These are phyloP conservation scores for Starmerella bacillaris DNA, from an alignment of 805 yeast genomes.

Conservation along the genomic window DNA sequence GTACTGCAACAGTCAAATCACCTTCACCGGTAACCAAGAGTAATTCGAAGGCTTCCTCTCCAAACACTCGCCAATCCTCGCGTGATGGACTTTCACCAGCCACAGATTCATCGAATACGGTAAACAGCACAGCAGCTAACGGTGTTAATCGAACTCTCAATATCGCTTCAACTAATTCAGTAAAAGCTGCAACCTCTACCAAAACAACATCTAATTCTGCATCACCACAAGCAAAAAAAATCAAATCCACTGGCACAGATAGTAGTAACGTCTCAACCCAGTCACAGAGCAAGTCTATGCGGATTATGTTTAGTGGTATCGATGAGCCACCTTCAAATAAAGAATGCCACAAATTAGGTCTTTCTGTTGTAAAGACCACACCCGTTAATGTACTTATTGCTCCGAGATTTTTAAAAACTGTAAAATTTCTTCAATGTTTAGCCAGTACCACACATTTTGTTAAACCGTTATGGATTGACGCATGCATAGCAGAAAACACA, in stretches of 20 bases:
- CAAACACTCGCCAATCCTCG: no score
- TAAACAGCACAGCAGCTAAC: no score
- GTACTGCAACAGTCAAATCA: neutral
- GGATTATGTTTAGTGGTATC: constrained; percentile 18
- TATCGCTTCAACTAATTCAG: no score
- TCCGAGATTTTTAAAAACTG: constrained; percentile 69
- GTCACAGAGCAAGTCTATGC: constrained; percentile 2
- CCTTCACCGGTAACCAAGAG: neutral
- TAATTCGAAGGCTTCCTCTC: neutral
- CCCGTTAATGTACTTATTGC: constrained; percentile 39
- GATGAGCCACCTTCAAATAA: constrained; percentile 14
- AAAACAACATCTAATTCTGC: neutral
- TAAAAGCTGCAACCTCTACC: neutral
- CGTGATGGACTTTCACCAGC: neutral
- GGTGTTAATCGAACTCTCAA: no score
- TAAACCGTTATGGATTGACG: constrained; percentile 18
- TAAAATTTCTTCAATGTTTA: constrained; percentile 60
- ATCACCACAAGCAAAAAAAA: neutral
- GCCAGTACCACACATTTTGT: constrained; percentile 28
- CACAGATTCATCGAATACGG: neutral
- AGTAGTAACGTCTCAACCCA: no score
- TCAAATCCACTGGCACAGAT: no score
- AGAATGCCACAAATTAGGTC: constrained; percentile 32
- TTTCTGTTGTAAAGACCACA: constrained; percentile 29
- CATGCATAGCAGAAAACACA: constrained; percentile 13